Evolutionary conservation across 2,329 filamentous ascomycete genomes (phyloP), one percentile per base, ranked within the genome.

Genomic region (Xylariaceae sp.): DNA sequence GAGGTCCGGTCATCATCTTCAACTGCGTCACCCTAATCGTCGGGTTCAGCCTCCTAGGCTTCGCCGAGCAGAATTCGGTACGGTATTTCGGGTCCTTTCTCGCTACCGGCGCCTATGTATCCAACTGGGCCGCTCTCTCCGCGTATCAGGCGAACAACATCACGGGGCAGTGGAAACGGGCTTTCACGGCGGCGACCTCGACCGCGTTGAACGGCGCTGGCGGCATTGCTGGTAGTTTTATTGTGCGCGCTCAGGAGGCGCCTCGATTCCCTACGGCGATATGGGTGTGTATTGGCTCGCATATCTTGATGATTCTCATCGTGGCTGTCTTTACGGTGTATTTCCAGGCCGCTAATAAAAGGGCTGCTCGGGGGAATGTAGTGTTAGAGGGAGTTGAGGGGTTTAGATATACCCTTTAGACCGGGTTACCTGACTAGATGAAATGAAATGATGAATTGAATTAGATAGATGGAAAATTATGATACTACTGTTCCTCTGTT

Each of bases 41-140:
- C 0, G 85, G 84, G 2, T 87, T 87, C 67, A 74, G 78, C 59
- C 83, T 87, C 79, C 74, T 87, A 3, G 84, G 84, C 1, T 84
- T 87, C 64, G 72, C 78, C 0, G 70, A 73, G 11, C 76, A 84
- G 53, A 78, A 85, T 50, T 74, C 80, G 0, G 81, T 83, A 3
- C 78, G 85, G 47, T 87, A 87, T 59, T 72, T 85, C 32, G 85
- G 84, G 6, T 83, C 81, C 0, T 86, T 80, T 66, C 74, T 88
- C 1, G 83, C 84, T 0, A 87, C 84, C 0, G 85, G 85, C 0
- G 83, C 84, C 1, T 87, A 87, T 59, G 77, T 87, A 3, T 81
- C 79, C 3, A 88, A 88, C 59, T 87, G 84, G 84, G 84, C 85
- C 0, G 84, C 83, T 0, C 71, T 87, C 58, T 84, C 80, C 50